Evolutionary conservation across 805 yeast genomes (phyloP), one percentile per base, ranked within the genome.

Genomic region (Barnettozyma sp.): DNA sequence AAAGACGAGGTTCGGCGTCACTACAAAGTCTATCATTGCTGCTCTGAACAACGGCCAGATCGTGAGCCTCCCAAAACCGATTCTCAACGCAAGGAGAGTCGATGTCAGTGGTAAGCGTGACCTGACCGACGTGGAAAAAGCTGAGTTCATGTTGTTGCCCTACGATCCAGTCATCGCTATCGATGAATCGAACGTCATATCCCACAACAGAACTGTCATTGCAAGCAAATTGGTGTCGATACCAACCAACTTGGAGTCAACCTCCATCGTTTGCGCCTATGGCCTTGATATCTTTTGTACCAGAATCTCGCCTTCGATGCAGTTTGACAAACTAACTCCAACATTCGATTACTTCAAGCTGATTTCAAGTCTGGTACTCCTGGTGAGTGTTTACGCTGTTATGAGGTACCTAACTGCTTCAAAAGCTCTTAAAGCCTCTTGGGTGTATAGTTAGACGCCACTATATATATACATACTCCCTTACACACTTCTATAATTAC

Each of bases 221-320:
- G 44, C 46, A 4, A 42, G 48, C 6, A 46, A 64, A 3, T 44
- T 78, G 7, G 48, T 66, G 3, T 65, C 81, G 0, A 51, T 64
- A 4, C 67, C 82, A 2, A 82, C 97, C 0, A 68, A 73, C 26
- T 63, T 87, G 34, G 97, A 90, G 59, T 83, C 95, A 2, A 87
- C 97, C 0, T 67, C 81, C 13, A 66, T 84, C 14, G 71, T 83
- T 1, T 78, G 92, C 42, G 65, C 71, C 24, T 60, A 76, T 30
- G 84, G 81, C 14, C 58, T 67, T n/a, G 94, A 85, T 52, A 55
- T 82, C 6, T 88, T 83, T 61, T 83, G 88, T 51, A 79, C 94
- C 0, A 66, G 76, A 38, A 68, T 82, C 13, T 71, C 81, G 34
- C 96, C 97, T 1, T 84, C 96, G 0, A 73, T 73, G 28, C 83